Conservation (phyloP, 257 asterid genomes). For the Ilex aquifolium region DNA sequence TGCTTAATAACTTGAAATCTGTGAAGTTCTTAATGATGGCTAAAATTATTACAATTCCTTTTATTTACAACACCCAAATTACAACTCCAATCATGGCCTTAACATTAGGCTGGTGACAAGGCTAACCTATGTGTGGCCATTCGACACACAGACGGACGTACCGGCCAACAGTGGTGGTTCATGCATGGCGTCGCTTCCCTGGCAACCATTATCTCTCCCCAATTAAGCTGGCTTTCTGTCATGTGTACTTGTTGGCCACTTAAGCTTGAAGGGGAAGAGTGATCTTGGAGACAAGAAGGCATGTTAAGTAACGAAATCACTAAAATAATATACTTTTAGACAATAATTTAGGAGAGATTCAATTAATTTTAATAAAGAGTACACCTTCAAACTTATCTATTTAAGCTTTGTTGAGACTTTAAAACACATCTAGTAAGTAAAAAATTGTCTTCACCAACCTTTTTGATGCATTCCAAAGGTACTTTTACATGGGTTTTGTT, state of each 20-base stretch:
- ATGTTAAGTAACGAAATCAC: constrained; percentile 39
- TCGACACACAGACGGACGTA: too few species aligned
- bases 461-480: constrained; percentile 7
- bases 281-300: constrained; percentile 45
- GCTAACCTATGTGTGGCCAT: not conserved
- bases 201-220: constrained; percentile 24
- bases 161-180: constrained; percentile 18
- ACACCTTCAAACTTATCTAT: constrained; percentile 20
- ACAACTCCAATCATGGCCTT: not conserved
- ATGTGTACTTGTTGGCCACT: constrained; percentile 80
- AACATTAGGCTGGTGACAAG: constrained; percentile 11
- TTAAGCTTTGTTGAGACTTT: constrained; percentile 28
- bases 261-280: constrained; percentile 14
- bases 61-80: too few species aligned
- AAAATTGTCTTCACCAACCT: not conserved
- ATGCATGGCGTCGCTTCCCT: constrained; percentile 18
- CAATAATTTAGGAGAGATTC: constrained; percentile 39
- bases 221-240: constrained; percentile 19
- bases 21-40: not conserved
- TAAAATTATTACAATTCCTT: not conserved
- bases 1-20: constrained; percentile 8
- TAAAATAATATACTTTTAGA: constrained; percentile 30
- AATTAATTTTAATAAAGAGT: constrained; percentile 23
- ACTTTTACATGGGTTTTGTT: constrained; percentile 3
- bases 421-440: constrained; percentile 12